Percentiles rank a stretch among this genome's conserved stretches.
These are phyloP conservation scores for Globisporangium acanthophoron DNA, from an alignment of 352 stramenopile genomes.

Conservation along the genomic window DNA sequence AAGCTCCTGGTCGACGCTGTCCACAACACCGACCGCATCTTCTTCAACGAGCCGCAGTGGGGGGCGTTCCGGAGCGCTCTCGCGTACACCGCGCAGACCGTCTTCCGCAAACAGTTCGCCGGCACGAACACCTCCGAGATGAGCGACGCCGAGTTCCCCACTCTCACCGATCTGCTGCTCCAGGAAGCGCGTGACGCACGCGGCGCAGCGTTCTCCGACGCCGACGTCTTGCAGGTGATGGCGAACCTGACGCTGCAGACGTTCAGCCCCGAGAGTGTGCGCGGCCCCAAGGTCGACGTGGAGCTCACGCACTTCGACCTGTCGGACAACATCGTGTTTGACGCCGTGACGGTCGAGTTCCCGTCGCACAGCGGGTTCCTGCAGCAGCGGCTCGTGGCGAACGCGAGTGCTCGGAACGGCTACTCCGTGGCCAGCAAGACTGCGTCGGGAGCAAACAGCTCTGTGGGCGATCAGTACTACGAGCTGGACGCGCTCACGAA, in stretches of 20 bases:
- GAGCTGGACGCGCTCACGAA: constrained; percentile 1
- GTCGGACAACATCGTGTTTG: neutral
- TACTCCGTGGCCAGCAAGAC: neutral
- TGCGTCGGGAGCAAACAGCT: neutral
- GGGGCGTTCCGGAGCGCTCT: neutral
- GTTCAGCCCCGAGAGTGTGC: neutral
- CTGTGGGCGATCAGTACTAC: constrained; percentile 1
- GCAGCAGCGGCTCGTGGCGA: neutral
- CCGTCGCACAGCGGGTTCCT: constrained; percentile 1
- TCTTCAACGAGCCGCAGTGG: neutral
- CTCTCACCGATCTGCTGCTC: constrained; percentile 2
- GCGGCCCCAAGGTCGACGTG: neutral
- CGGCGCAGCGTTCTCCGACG: neutral
- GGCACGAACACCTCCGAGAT: neutral
- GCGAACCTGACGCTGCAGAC: neutral
- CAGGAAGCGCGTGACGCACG: neutral
- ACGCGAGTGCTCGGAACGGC: neutral
- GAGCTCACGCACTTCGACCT: constrained; percentile 6
- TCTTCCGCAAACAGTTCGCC: neutral
- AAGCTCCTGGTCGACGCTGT: neutral
- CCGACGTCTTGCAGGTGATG: neutral
- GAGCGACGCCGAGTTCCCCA: neutral
- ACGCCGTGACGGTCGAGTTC: constrained; percentile 7
- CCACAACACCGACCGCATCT: constrained; percentile 1
- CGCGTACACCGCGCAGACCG: neutral